phyloP scores from a whole-genome alignment of 805 yeast species.

The Cyberlindnera xylosilytica region DNA sequence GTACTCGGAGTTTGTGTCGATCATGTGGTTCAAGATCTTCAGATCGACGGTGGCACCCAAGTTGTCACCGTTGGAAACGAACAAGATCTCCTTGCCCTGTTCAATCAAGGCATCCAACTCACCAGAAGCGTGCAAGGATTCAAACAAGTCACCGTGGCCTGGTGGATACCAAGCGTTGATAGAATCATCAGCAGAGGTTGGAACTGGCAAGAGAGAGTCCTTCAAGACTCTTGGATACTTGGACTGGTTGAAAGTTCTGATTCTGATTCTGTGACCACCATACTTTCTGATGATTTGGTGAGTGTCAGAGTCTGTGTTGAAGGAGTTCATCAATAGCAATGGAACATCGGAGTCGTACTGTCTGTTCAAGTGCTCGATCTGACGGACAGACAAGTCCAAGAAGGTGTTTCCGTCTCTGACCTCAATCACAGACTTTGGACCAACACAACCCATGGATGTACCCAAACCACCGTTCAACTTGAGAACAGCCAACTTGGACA shows the following conservation, averaged over 20 bases:
- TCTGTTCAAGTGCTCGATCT: constrained; percentile 91
- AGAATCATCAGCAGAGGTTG: constrained; percentile 66
- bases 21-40: constrained; percentile 87
- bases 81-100: constrained; percentile 91
- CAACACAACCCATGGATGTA: constrained; percentile 99
- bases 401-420: constrained; percentile 98
- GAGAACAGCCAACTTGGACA: constrained; percentile 87
- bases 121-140: constrained; percentile 83
- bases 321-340: constrained; percentile 94
- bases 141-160: constrained; percentile 99
- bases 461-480: constrained; percentile 98
- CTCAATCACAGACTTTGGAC: constrained; percentile 97
- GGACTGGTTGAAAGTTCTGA: constrained; percentile 96
- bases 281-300: constrained; percentile 94
- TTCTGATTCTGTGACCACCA: constrained; percentile 92
- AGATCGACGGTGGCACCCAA: constrained; percentile 97
- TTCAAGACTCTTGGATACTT: constrained; percentile 92
- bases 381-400: constrained; percentile 92
- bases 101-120: constrained; percentile 85
- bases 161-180: constrained; percentile 97
- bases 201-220: constrained; percentile 96
- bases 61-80: constrained; percentile 97
- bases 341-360: constrained; percentile 92
- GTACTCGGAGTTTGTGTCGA: constrained; percentile 87
- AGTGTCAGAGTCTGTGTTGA: constrained; percentile 95